phyloP scores from a whole-genome alignment of 495 filamentous ascomycete species.

The Evansstolkia leycettana region DNA sequence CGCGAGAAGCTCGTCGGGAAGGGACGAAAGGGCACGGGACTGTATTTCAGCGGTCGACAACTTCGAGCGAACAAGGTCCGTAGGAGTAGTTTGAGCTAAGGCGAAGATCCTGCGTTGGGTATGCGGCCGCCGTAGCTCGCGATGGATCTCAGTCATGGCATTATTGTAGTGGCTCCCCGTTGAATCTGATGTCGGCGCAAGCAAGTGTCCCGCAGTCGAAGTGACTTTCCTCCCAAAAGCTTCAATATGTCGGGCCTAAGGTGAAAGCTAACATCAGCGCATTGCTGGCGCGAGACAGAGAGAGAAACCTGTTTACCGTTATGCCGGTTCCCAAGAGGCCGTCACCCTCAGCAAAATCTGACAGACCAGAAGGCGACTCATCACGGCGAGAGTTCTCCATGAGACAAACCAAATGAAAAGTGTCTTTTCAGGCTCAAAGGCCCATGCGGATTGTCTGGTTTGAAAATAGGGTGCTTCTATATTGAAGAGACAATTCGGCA shows the following conservation, averaged over 20 bases:
- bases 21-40: constrained; percentile 76
- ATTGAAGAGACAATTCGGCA: constrained; percentile 1
- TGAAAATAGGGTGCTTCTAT: neutral
- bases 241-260: constrained; percentile 75
- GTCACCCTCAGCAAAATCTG: constrained; percentile 35
- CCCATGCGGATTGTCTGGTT: constrained; percentile 15
- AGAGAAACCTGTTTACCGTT: constrained; percentile 23
- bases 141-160: constrained; percentile 83
- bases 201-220: constrained; percentile 81
- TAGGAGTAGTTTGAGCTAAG: constrained; percentile 75
- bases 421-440: constrained; percentile 13
- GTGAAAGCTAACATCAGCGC: constrained; percentile 2
- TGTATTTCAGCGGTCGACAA: constrained; percentile 89
- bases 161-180: constrained; percentile 51
- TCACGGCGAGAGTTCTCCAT: constrained; percentile 36
- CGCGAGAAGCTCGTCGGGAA: constrained; percentile 79
- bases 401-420: constrained; percentile 14
- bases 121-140: constrained; percentile 67
- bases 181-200: constrained; percentile 54
- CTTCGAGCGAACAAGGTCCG: constrained; percentile 84
- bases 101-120: constrained; percentile 85
- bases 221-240: constrained; percentile 92
- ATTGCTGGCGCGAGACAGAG: neutral
- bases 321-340: constrained; percentile 40
- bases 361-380: constrained; percentile 34